A percentile compares a stretch with the other conserved stretches of the same genome.
phyloP scores from a whole-genome alignment of 352 stramenopile genomes.

The Stramenopiles sp. region DNA sequence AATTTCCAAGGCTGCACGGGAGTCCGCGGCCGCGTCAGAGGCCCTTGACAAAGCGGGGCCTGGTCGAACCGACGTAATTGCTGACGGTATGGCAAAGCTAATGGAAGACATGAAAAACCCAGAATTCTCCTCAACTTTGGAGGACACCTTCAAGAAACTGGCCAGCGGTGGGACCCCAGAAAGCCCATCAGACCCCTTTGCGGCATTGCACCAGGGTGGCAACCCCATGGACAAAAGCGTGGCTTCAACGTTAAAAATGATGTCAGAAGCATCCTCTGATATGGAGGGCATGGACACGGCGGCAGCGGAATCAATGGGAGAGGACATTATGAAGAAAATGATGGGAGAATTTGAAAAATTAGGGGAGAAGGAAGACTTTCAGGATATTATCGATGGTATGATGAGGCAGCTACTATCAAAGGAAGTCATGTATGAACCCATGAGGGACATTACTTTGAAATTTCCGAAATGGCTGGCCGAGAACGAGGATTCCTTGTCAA shows the following conservation, averaged over 20 bases:
- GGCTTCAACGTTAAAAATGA: conserved; percentile 34
- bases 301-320: conserved; percentile 52
- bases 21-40: conserved; percentile 14
- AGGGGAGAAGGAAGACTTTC: conserved; percentile 69
- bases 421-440: conserved; percentile 97
- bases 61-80: neutral
- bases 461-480: conserved; percentile 66
- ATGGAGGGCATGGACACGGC: conserved; percentile 40
- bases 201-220: neutral
- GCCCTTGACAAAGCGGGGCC: conserved; percentile 23
- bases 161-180: neutral
- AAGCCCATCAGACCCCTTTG: neutral
- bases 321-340: conserved; percentile 87
- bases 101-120: conserved; percentile 55
- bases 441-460: conserved; percentile 75
- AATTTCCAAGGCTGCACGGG: neutral
- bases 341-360: conserved; percentile 84
- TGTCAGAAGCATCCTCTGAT: conserved; percentile 57
- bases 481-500: conserved; percentile 58
- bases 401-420: conserved; percentile 92
- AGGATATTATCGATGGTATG: conserved; percentile 86
- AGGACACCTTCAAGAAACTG: conserved; percentile 23
- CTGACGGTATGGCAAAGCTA: conserved; percentile 55
- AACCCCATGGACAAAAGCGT: conserved; percentile 2
- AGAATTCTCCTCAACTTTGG: conserved; percentile 49